phyloP scores from a whole-genome alignment of 257 asterid genomes.

The Echium plantagineum region DNA sequence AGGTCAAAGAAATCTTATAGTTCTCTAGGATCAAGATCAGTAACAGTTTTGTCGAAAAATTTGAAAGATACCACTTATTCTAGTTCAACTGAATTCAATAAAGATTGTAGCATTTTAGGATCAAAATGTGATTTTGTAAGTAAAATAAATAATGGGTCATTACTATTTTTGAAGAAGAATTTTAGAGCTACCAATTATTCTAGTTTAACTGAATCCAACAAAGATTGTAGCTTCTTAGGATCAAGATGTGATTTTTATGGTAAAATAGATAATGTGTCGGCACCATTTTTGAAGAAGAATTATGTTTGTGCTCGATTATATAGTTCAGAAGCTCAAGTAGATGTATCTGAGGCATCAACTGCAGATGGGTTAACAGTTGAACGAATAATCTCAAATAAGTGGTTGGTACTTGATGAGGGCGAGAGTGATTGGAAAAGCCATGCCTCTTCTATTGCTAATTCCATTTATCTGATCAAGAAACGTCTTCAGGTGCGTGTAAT shows the following conservation, averaged over 20 bases:
- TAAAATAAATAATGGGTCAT: constrained; percentile 12
- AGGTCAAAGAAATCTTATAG: constrained; percentile 25
- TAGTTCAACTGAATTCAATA: constrained; percentile 12
- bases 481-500: constrained; percentile 47
- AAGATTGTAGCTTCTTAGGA: not conserved
- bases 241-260: constrained; percentile 3
- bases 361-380: constrained; percentile 83
- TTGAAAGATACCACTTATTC: too few relatives aligned
- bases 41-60: constrained; percentile 12
- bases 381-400: constrained; percentile 56
- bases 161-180: constrained; percentile 12
- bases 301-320: too few relatives aligned
- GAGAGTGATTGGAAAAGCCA: constrained; percentile 91
- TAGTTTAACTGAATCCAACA: constrained; percentile 12
- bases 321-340: constrained; percentile 12
- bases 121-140: constrained; percentile 2
- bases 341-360: constrained; percentile 37
- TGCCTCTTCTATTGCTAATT: constrained; percentile 82
- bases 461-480: constrained; percentile 77
- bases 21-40: not conserved
- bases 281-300: constrained; percentile 13
- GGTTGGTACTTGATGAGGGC: constrained; percentile 57
- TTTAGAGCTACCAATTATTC: too few relatives aligned
- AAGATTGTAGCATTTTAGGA: not conserved
- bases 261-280: constrained; percentile 12